Conservation (phyloP, 2,329 filamentous ascomycete genomes). For the Dothistroma pini region DNA sequence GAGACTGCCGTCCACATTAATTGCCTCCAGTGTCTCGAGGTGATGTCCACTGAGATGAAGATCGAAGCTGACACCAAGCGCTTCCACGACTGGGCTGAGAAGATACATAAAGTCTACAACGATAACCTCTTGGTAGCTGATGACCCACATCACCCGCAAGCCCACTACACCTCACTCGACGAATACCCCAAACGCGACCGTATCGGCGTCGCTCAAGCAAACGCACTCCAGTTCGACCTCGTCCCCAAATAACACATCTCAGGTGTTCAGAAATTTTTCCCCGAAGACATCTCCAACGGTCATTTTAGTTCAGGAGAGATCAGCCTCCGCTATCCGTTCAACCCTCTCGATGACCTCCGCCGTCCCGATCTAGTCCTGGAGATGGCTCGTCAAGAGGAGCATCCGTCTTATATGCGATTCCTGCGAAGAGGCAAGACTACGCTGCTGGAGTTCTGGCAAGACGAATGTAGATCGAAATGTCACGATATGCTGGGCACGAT, state of each 20-base stretch:
- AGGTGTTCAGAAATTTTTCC: slow-evolving; percentile 5
- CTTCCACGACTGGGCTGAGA: slow-evolving; percentile 30
- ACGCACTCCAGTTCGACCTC: slow-evolving; percentile 10
- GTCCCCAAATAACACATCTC: slow-evolving; percentile 6
- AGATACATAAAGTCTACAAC: slow-evolving; percentile 37
- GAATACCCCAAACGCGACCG: slow-evolving; percentile 31
- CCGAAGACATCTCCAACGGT: slow-evolving; percentile 24
- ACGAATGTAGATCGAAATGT: slow-evolving; percentile 44
- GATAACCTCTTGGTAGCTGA: slow-evolving; percentile 35
- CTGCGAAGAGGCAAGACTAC: slow-evolving; percentile 45
- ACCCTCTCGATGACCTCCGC: slow-evolving; percentile 41
- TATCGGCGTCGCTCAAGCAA: slow-evolving; percentile 9
- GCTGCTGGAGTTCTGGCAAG: slow-evolving; percentile 45
- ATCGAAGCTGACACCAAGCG: slow-evolving; percentile 25
- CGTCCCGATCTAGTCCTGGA: slow-evolving; percentile 41
- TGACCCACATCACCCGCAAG: slow-evolving; percentile 33
- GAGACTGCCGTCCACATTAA: slow-evolving; percentile 46
- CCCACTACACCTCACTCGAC: slow-evolving; percentile 41
- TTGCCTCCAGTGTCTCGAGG: slow-evolving; percentile 37
- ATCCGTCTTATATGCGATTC: slow-evolving; percentile 50
- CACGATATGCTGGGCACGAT: slow-evolving; percentile 49
- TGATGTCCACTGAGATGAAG: slow-evolving; percentile 37
- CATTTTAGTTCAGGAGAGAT: slow-evolving; percentile 43
- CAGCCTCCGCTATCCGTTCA: slow-evolving; percentile 42
- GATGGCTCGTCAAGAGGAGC: slow-evolving; percentile 48